Evolutionary conservation across 768 basidiomycete genomes (phyloP).

Genomic region (Dioszegia hungarica): DNA sequence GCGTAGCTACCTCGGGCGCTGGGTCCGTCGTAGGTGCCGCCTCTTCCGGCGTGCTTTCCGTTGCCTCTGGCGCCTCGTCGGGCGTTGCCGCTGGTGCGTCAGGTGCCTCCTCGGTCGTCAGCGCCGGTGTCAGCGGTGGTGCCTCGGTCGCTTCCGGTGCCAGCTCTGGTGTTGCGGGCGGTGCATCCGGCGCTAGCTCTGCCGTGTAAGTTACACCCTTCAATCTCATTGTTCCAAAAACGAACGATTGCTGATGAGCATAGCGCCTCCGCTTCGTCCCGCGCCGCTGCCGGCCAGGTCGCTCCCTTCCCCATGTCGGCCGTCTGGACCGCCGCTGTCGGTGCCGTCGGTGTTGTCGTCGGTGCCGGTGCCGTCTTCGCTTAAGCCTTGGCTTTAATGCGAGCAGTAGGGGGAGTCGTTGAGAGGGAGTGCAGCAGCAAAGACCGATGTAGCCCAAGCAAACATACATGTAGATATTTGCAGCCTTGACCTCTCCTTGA

Average conservation of each 20-base stretch:
- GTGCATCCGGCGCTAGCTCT: neutral
- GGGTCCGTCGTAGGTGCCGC: neutral
- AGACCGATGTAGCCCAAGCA: no score
- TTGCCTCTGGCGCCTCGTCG: neutral
- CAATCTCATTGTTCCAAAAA: neutral
- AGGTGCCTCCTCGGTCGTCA: neutral
- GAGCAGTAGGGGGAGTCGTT: no score
- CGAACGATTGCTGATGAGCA: neutral
- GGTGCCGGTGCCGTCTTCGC: slow-evolving; percentile 6
- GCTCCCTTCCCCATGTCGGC: neutral
- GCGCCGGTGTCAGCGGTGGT: neutral
- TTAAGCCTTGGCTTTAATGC: neutral
- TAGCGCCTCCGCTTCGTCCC: neutral
- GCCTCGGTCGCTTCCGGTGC: neutral
- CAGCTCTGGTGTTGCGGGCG: slow-evolving; percentile 5
- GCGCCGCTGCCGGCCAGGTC: neutral
- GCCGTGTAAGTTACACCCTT: slow-evolving; percentile 1
- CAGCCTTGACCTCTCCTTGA: no score
- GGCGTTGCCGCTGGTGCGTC: neutral
- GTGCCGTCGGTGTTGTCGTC: slow-evolving; percentile 7
- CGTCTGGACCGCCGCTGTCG: slow-evolving; percentile 7
- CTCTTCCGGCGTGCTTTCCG: neutral
- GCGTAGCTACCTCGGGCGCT: neutral
- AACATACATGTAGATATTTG: no score
- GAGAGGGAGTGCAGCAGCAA: no score